phyloP scores from a whole-genome alignment of 1,284 basidiomycete species.

The Ceratobasidium sp. region DNA sequence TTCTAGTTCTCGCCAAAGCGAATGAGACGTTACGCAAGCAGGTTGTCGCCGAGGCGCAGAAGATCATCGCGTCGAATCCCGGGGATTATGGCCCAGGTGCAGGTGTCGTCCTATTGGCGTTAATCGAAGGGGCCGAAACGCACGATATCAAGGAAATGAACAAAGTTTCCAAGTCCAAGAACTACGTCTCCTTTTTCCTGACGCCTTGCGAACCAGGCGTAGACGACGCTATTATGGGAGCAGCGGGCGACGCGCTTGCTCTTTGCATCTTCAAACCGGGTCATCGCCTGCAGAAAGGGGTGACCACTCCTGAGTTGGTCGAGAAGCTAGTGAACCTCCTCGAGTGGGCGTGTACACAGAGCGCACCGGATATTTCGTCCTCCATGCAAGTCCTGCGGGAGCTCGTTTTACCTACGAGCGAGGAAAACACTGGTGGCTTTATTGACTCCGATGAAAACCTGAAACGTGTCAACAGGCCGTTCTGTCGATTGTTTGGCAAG shows the following conservation, averaged over 20 bases:
- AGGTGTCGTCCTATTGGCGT: not conserved
- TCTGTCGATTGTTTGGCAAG: conserved; percentile 10
- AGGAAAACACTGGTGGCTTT: conserved; percentile 7
- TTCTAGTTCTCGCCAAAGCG: conserved; percentile 6
- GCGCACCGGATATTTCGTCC: conserved; percentile 7
- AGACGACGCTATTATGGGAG: not conserved
- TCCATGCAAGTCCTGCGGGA: conserved; percentile 22
- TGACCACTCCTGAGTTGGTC: conserved; percentile 26
- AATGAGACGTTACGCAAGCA: not conserved
- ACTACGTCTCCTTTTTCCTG: conserved; percentile 39
- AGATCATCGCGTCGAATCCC: conserved; percentile 3
- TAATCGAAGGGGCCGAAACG: not conserved
- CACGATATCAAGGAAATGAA: conserved; percentile 5
- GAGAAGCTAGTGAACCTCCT: conserved; percentile 13
- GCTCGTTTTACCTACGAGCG: conserved; percentile 22
- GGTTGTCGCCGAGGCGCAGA: not conserved
- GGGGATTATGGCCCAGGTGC: conserved; percentile 18
- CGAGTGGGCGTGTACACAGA: conserved; percentile 11
- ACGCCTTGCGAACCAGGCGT: not conserved
- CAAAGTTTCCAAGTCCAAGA: conserved; percentile 1
- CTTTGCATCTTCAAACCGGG: conserved; percentile 6
- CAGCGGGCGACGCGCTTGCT: conserved; percentile 23
- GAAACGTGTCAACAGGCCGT: conserved; percentile 6
- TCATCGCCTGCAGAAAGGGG: conserved; percentile 22
- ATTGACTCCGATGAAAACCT: conserved; percentile 2